Base-by-base conservation (phyloP, 305 asterid genomes). In the Fraxinus dipetala region DNA sequence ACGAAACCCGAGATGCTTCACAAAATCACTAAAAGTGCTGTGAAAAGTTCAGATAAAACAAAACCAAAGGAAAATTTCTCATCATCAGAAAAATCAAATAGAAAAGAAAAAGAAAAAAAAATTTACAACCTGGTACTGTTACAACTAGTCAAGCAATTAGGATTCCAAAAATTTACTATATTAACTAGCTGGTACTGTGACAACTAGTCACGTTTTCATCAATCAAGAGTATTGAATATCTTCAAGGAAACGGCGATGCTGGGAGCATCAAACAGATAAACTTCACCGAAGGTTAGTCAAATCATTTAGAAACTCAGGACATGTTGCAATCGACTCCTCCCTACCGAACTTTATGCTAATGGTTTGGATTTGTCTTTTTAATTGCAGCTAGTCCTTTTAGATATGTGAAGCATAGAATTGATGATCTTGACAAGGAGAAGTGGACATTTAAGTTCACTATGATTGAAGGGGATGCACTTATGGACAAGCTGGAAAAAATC, bases 241-340 rank as follows among this genome's bases (percentile, higher is more conserved):
- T 91, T 5, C 85, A 88, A 26, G 94, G 94, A 28, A 86, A 84
- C 11, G 95, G 93, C 38, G 90, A 85, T 59, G 90, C 84, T 16
- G 92, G 94, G 0, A 92, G 89, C 88, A 89, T 90, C 88, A 92
- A 90, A n/a, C 93, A 92, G 6, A 78, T 90, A 80, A 90, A 85
- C 81, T 90, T 90, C 84, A 91, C 91, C 1, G 76, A 89, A 70
- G 93, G 94, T 90, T 72, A 28, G 77, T 75, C 4, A 7, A 5
- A 16, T 2, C 2, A 26, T 32, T 9, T 36, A 2, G 16, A 43
- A 43, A 43, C 14, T 43, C n/a, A 43, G 16, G 3, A 43, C 3
- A 11, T 43, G 16, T 43, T 43, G 16, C 51, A 2, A 43, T 43
- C 51, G 4, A 43, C 48, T 40, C 14, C 14, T 7, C 2, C 48